Conservation (phyloP, 768 basidiomycete genomes). For the Collybia mongolica region DNA sequence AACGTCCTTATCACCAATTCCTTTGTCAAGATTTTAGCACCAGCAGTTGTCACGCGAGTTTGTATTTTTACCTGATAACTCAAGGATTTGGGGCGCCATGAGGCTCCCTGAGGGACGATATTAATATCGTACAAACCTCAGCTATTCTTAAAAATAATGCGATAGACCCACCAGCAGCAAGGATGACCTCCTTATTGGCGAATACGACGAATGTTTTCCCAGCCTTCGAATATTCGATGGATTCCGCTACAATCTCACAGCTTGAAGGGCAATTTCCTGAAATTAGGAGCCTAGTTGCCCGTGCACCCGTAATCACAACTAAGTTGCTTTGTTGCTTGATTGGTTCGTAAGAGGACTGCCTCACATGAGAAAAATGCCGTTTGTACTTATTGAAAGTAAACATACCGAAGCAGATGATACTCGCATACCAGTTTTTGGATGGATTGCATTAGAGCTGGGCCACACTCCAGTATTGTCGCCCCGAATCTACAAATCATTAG, state of each 20-base stretch:
- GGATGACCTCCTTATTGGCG: conserved; percentile 7
- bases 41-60: no score
- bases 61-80: conserved; percentile 8
- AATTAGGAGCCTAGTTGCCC: not conserved
- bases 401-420: conserved; percentile 19
- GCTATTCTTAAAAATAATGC: no score
- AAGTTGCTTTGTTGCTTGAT: conserved; percentile 7
- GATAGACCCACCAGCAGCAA: conserved; percentile 5
- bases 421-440: conserved; percentile 11
- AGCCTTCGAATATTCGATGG: conserved; percentile 7
- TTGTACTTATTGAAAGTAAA: not conserved
- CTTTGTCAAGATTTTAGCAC: not conserved
- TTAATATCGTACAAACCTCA: no score
- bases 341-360: conserved; percentile 12
- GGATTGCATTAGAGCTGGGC: conserved; percentile 10
- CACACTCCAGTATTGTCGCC: conserved; percentile 16
- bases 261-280: not conserved
- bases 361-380: not conserved
- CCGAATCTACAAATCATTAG: conserved; percentile 9
- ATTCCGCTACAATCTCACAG: not conserved
- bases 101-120: not conserved
- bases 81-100: conserved; percentile 11
- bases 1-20: conserved; percentile 6
- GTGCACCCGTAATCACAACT: conserved; percentile 3
- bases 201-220: not conserved